Percentiles rank a stretch among this genome's conserved stretches.
phyloP scores from a whole-genome alignment of 169 alveolate species.

The Eimeria praecox region DNA sequence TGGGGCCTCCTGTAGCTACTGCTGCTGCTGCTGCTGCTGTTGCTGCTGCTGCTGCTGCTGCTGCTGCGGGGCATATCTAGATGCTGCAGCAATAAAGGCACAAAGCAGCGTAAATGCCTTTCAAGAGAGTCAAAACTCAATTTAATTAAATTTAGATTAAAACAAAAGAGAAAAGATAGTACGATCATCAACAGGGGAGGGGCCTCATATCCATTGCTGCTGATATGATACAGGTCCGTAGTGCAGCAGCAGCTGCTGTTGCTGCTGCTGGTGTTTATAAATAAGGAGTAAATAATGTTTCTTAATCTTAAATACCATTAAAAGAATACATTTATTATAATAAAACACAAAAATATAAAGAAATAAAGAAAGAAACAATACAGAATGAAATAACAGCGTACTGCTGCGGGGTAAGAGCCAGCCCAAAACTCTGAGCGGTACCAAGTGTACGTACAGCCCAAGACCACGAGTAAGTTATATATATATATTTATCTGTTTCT shows the following conservation, averaged over 20 bases:
- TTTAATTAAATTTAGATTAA: background rate
- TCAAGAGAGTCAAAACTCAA: background rate
- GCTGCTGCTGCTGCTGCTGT: background rate
- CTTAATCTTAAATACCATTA: background rate
- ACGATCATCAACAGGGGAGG: background rate
- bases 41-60: background rate
- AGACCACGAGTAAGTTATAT: no score
- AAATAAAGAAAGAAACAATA: background rate
- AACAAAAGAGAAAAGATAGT: background rate
- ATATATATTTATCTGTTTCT: no score
- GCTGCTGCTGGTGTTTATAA: constrained; percentile 9
- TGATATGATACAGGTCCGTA: constrained; percentile 11
- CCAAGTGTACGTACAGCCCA: constrained; percentile 13
- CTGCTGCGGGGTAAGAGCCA: background rate
- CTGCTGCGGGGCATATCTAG: background rate
- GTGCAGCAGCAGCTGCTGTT: constrained; percentile 6
- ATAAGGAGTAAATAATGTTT: background rate
- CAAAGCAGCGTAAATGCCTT: background rate
- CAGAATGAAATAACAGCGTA: background rate
- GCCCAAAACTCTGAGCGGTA: background rate
- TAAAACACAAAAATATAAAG: background rate
- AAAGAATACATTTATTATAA: background rate
- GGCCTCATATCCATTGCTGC: background rate
- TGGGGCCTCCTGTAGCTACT: background rate
- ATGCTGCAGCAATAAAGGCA: background rate